Base-by-base conservation (phyloP, 1,284 basidiomycete genomes). In the Rhodotorula sp. region DNA sequence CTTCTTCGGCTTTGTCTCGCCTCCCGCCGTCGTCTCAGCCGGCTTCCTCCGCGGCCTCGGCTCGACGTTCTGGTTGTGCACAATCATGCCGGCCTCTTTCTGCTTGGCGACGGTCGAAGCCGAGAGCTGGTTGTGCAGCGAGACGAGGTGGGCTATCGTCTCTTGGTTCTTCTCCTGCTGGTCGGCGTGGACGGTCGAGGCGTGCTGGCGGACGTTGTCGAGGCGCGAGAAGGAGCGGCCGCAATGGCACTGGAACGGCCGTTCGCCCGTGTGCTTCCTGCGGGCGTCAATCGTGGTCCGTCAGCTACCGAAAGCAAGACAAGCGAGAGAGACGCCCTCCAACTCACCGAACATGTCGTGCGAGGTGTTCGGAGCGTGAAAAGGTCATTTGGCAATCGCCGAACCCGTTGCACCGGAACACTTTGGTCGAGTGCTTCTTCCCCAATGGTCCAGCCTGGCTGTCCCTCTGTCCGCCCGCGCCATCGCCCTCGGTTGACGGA, bases 371-470 rank as follows among this genome's bases (percentile, higher is more conserved):
- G 80, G 90, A 92, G 79, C 94, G 85, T 65, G 90, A 92, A 81
- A 98, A 97, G 68, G 94, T 92, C 92, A 97, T 97, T 74, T 90
- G 86, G 82, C 94, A 97, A 66, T 94, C 92, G 73, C 92, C 94
- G 79, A 91, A 97, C 15, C 94, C 94, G 69, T 89, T 86, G 82
- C 94, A 98, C 77, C 94, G 90, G 81, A 96, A 97, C 69, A 94
- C 91, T 83, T 95, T 96, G 68, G 90, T 87, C 10, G 89, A 10
- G 27, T 54, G 60, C 46, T 66, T 72, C 64, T 44, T 44, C 39
- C 13, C 39, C 39, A 17, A 10, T 17, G 39, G 39, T 44, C 39
- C 39, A 10, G 39, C 39, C 39, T 44, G 39, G 39, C 39, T 44
- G 7, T 44, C 39, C 39, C 13, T 44, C 39, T 44, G 39, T 13